Percentiles rank a stretch among this genome's conserved stretches.
Evolutionary conservation across 2,329 filamentous ascomycete species (phyloP).

Genomic region (Alternaria rosae): DNA sequence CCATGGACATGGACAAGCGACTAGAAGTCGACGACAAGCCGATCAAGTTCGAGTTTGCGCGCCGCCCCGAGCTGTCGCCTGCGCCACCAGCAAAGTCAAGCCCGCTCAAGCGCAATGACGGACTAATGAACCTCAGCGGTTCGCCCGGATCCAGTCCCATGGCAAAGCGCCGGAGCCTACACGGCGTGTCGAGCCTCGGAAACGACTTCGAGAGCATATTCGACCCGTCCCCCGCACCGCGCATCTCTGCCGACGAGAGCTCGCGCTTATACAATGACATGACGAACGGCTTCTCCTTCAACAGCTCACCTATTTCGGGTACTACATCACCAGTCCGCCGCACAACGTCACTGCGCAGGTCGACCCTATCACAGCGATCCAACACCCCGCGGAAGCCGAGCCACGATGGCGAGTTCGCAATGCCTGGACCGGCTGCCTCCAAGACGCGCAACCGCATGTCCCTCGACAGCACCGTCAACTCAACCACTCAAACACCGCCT

Average conservation of each 20-base stretch:
- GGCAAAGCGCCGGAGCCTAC: constrained; percentile 87
- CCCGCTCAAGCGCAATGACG: constrained; percentile 90
- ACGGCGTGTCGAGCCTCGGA: constrained; percentile 70
- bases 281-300: constrained; percentile 42
- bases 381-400: constrained; percentile 50
- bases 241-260: constrained; percentile 29
- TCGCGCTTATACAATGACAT: constrained; percentile 40
- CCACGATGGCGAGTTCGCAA: constrained; percentile 59
- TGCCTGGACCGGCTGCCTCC: constrained; percentile 61
- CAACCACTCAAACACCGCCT: constrained; percentile 66
- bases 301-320: constrained; percentile 43
- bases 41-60: constrained; percentile 57
- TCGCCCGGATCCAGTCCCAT: constrained; percentile 81
- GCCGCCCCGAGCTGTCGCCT: constrained; percentile 36
- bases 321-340: constrained; percentile 45
- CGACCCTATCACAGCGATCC: constrained; percentile 82
- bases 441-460: constrained; percentile 75
- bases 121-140: constrained; percentile 85
- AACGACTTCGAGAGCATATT: constrained; percentile 76
- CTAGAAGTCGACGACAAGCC: constrained; percentile 54
- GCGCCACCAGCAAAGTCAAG: constrained; percentile 71
- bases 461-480: constrained; percentile 76
- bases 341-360: constrained; percentile 80
- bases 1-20: constrained; percentile 52
- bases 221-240: constrained; percentile 59